These are phyloP conservation scores for Fusarium sp. DNA, from an alignment of 2,329 filamentous ascomycete species.

Conservation along the genomic window DNA sequence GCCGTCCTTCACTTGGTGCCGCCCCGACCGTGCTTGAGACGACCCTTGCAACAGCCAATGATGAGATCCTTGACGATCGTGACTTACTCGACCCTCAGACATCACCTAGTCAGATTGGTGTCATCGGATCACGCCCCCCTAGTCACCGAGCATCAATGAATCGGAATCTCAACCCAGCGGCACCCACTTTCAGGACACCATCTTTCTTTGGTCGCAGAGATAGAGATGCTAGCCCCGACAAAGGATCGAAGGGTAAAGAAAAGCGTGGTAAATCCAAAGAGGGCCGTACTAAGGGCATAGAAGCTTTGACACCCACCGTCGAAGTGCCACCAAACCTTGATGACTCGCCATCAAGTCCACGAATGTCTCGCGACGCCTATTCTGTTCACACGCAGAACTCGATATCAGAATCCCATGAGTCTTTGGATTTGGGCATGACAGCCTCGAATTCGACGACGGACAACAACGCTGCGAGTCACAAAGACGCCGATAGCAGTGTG, in stretches of 20 bases:
- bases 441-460: constrained; percentile 69
- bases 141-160: constrained; percentile 58
- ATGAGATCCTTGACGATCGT: constrained; percentile 70
- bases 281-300: constrained; percentile 53
- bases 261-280: constrained; percentile 50
- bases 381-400: constrained; percentile 70
- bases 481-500: constrained; percentile 68
- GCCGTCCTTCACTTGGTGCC: constrained; percentile 83
- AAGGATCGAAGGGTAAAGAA: constrained; percentile 49
- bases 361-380: constrained; percentile 66
- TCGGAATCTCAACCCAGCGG: constrained; percentile 83
- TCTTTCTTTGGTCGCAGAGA: constrained; percentile 68
- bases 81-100: constrained; percentile 64
- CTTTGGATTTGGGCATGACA: constrained; percentile 64
- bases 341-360: constrained; percentile 64
- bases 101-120: constrained; percentile 69
- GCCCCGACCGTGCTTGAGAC: constrained; percentile 73
- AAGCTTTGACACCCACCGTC: constrained; percentile 52
- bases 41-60: constrained; percentile 71
- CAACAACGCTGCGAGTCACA: constrained; percentile 55
- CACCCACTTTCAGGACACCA: constrained; percentile 84
- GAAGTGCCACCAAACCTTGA: constrained; percentile 53
- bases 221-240: constrained; percentile 47
- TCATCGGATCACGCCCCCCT: constrained; percentile 82
- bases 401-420: constrained; percentile 70